Evolutionary conservation across 2,329 filamentous ascomycete genomes (phyloP).

Genomic region (Pseudogymnoascus destructans): DNA sequence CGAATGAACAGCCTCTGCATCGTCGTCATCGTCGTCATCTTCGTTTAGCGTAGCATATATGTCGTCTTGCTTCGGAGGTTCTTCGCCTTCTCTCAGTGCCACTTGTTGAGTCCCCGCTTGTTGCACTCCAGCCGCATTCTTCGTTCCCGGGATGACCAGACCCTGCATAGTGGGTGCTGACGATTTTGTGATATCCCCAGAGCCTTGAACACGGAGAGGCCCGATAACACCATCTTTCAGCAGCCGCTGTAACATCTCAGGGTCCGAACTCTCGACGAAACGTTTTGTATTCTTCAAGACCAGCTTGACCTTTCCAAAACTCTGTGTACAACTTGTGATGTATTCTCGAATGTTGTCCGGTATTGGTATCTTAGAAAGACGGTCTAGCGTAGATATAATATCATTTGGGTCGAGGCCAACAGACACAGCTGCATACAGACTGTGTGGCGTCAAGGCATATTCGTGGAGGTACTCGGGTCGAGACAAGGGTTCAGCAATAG

Average conservation of each 20-base stretch:
- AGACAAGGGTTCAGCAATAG: slow-evolving; percentile 85
- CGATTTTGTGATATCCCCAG: slow-evolving; percentile 60
- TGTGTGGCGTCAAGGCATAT: slow-evolving; percentile 82
- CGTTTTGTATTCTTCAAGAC: slow-evolving; percentile 92
- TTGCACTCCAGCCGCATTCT: slow-evolving; percentile 76
- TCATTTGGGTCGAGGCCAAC: slow-evolving; percentile 83
- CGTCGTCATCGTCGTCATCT: slow-evolving; percentile 74
- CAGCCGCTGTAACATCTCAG: slow-evolving; percentile 73
- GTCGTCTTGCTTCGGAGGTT: slow-evolving; percentile 47
- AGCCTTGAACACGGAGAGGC: slow-evolving; percentile 58
- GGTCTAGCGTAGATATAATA: slow-evolving; percentile 79
- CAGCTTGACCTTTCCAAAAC: slow-evolving; percentile 90
- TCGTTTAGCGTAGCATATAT: slow-evolving; percentile 61
- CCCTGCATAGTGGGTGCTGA: slow-evolving; percentile 76
- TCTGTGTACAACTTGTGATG: slow-evolving; percentile 64
- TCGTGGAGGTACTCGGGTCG: slow-evolving; percentile 86
- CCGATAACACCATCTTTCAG: slow-evolving; percentile 75
- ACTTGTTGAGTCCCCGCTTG: slow-evolving; percentile 44
- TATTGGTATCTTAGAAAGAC: slow-evolving; percentile 77
- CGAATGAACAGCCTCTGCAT: slow-evolving; percentile 76
- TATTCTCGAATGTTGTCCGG: slow-evolving; percentile 70
- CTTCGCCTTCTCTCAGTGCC: slow-evolving; percentile 33
- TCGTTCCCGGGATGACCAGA: slow-evolving; percentile 87
- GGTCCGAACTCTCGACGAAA: slow-evolving; percentile 84
- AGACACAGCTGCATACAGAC: slow-evolving; percentile 87